Conservation (phyloP, 768 basidiomycete species). For the Boletus rubescentipes region DNA sequence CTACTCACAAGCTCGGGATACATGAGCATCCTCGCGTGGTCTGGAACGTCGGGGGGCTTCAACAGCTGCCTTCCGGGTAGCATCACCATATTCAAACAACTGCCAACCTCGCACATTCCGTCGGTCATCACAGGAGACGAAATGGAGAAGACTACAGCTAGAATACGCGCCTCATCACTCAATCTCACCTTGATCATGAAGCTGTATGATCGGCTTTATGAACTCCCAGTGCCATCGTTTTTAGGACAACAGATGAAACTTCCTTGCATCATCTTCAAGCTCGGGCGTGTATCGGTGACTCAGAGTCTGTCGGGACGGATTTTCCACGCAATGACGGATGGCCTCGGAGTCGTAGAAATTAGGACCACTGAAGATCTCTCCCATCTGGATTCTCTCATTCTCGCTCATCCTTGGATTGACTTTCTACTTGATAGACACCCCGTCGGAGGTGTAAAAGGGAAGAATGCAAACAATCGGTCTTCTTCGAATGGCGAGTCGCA, state of each 20-base stretch:
- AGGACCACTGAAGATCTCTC: background rate
- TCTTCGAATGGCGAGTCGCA: background rate
- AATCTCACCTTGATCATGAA: background rate
- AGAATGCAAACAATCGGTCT: background rate
- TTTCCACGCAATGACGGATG: background rate
- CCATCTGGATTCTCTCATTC: background rate
- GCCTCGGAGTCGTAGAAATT: slow-evolving; percentile 2
- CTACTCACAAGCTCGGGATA: background rate
- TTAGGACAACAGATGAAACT: slow-evolving; percentile 1
- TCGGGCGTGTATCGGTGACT: background rate
- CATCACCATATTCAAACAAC: background rate
- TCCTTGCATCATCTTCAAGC: slow-evolving; percentile 6
- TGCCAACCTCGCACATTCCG: background rate
- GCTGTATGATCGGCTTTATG: background rate
- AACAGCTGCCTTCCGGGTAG: background rate
- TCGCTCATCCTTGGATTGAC: slow-evolving; percentile 12
- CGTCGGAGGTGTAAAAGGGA: background rate
- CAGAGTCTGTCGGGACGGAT: background rate
- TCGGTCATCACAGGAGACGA: background rate
- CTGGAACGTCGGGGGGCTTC: background rate
- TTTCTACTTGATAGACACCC: background rate
- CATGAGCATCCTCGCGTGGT: background rate
- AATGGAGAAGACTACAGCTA: background rate
- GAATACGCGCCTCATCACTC: background rate
- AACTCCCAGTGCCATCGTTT: background rate